phyloP scores from a whole-genome alignment of 768 basidiomycete genomes.

The Mycena galericulata region DNA sequence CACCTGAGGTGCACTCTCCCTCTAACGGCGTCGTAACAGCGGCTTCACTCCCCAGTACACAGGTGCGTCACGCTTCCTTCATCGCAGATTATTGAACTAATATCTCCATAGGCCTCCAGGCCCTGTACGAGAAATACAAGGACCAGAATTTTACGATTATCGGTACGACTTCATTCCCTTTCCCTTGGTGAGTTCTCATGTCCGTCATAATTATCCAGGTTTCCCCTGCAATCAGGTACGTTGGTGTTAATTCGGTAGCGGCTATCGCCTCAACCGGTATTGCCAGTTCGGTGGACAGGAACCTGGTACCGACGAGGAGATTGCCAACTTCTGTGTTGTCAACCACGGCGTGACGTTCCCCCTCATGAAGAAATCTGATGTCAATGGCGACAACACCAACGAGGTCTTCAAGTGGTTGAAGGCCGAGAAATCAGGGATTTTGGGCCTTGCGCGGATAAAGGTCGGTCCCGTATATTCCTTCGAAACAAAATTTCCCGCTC shows the following conservation, averaged over 20 bases:
- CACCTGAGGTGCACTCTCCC: too few relatives aligned
- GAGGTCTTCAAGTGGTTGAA: conserved; percentile 91
- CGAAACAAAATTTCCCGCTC: not conserved
- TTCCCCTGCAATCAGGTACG: conserved; percentile 92
- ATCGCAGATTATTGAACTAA: not conserved
- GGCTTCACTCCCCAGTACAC: conserved; percentile 89
- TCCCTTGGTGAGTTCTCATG: too few relatives aligned
- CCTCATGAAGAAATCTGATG: conserved; percentile 92
- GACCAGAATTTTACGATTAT: conserved; percentile 81
- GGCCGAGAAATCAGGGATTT: conserved; percentile 76
- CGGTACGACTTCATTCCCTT: too few relatives aligned
- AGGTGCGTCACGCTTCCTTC: conserved; percentile 55
- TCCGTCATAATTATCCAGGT: too few relatives aligned
- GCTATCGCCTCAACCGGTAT: not conserved
- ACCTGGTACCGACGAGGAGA: conserved; percentile 82
- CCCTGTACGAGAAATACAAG: conserved; percentile 84
- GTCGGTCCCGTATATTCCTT: conserved; percentile 45
- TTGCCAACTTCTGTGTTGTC: conserved; percentile 77
- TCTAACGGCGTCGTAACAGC: conserved; percentile 51
- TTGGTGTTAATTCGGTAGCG: not conserved
- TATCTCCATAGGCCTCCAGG: conserved; percentile 71
- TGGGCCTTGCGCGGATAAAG: conserved; percentile 83
- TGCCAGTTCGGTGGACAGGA: conserved; percentile 87
- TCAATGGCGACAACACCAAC: conserved; percentile 89
- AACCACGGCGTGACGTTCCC: conserved; percentile 95